A percentile compares a stretch with the other conserved stretches of the same genome.
These are phyloP conservation scores for Piper longum DNA, from an alignment of 164 flowering plant species.

Conservation along the genomic window DNA sequence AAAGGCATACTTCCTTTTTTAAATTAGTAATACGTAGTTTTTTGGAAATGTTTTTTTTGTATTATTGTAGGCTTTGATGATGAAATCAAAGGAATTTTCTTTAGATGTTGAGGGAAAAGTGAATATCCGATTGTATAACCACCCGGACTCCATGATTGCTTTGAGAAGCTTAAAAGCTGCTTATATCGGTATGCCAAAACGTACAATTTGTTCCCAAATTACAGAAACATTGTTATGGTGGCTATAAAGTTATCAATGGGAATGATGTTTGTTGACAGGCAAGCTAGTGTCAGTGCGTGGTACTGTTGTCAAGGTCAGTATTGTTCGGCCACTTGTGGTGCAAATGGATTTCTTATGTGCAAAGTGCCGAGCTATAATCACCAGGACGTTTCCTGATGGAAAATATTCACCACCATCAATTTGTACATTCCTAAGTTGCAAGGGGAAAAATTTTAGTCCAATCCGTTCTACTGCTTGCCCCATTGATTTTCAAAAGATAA, in stretches of 20 bases:
- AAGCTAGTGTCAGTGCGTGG: conserved; percentile 90
- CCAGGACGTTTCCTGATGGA: conserved; percentile 72
- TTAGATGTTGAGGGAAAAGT: conserved; percentile 28
- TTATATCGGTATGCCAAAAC: no score
- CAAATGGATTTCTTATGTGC: conserved; percentile 65
- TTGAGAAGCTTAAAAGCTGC: no score
- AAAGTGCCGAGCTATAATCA: conserved; percentile 50
- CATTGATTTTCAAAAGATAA: conserved; percentile 90
- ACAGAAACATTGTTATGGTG: no score
- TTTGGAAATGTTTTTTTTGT: not conserved
- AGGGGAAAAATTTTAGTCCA: conserved; percentile 65
- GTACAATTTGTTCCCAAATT: no score
- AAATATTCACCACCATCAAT: conserved; percentile 76
- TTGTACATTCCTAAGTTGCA: conserved; percentile 61
- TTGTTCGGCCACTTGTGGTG: conserved; percentile 69
- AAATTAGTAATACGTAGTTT: no score
- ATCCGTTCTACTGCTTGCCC: conserved; percentile 59
- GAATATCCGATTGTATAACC: conserved; percentile 61
- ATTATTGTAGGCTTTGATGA: conserved; percentile 31
- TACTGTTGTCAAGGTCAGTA: conserved; percentile 82
- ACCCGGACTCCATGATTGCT: conserved; percentile 60
- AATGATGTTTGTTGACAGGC: not conserved
- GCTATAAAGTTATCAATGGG: no score
- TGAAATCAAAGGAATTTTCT: conserved; percentile 13
- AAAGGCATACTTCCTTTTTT: no score